phyloP scores from a whole-genome alignment of 148 eudicot species.

The Cornus florida region DNA sequence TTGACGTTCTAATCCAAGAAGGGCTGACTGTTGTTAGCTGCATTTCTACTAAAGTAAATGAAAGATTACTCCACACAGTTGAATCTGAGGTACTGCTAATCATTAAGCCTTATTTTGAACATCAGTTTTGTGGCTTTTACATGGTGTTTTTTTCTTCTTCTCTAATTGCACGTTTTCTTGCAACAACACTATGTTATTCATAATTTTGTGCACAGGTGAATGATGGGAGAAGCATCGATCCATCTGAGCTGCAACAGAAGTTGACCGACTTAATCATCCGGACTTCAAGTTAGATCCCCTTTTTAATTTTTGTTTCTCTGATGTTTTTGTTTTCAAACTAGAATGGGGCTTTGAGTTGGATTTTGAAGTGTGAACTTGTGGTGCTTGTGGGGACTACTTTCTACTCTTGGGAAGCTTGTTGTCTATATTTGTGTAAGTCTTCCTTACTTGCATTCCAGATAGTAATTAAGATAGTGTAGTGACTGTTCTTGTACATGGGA shows the following conservation, averaged over 20 bases:
- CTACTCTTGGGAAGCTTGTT: no score
- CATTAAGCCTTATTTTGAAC: no score
- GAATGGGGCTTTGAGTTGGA: no score
- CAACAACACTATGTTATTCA: no score
- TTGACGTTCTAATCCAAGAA: conserved; percentile 18
- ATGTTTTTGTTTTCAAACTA: no score
- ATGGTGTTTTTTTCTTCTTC: no score
- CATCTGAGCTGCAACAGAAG: not conserved
- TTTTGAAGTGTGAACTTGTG: no score
- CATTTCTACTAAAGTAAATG: conserved; percentile 16
- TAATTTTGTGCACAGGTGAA: not conserved
- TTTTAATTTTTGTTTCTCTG: no score
- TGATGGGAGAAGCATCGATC: not conserved
- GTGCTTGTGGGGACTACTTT: no score
- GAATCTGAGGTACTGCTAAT: conserved; percentile 21
- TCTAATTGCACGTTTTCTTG: no score
- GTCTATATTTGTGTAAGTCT: no score
- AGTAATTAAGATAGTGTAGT: not conserved
- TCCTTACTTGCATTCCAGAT: not conserved
- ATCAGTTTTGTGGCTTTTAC: no score
- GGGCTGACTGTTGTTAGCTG: conserved; percentile 23
- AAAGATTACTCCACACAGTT: conserved; percentile 22
- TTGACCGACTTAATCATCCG: not conserved
- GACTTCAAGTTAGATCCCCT: not conserved
- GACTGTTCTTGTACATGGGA: not conserved